Percentiles rank a stretch among this genome's conserved stretches.
Evolutionary conservation across 2,329 filamentous ascomycete species (phyloP).

Genomic region (Aspergillus carbonarius): DNA sequence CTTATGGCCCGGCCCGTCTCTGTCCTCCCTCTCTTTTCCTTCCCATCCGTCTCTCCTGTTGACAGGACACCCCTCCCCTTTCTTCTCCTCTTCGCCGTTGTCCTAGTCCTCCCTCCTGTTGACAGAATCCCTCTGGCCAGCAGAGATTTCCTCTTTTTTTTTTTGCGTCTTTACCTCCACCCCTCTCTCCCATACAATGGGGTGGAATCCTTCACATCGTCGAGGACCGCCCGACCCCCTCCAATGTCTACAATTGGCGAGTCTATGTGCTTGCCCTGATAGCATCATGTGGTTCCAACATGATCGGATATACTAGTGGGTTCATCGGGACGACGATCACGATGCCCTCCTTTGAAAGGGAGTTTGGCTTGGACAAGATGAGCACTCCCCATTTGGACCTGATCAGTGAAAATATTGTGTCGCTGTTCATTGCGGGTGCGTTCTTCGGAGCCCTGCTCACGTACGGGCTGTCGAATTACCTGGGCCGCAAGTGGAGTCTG

Average conservation of each 20-base stretch:
- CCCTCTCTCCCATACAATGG: constrained; percentile 23
- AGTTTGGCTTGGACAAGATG: constrained; percentile 63
- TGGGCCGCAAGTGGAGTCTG: constrained; percentile 64
- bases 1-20: constrained; percentile 7
- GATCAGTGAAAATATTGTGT: constrained; percentile 71
- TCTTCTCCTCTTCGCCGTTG: not conserved
- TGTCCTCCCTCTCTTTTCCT: constrained; percentile 2
- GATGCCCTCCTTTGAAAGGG: constrained; percentile 63
- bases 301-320: constrained; percentile 65
- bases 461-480: constrained; percentile 62
- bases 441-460: constrained; percentile 71
- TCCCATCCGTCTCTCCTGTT: constrained; percentile 9
- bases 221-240: constrained; percentile 54
- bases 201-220: constrained; percentile 35
- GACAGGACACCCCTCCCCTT: constrained; percentile 16
- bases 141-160: constrained; percentile 4
- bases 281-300: constrained; percentile 58
- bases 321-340: constrained; percentile 78
- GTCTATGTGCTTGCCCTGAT: constrained; percentile 55
- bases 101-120: not conserved
- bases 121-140: not conserved
- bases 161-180: constrained; percentile 3
- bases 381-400: constrained; percentile 51
- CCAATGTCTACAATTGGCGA: constrained; percentile 60
- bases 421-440: constrained; percentile 75